These are phyloP conservation scores for Diaporthe ilicicola DNA, from an alignment of 2,329 filamentous ascomycete species.

Conservation along the genomic window DNA sequence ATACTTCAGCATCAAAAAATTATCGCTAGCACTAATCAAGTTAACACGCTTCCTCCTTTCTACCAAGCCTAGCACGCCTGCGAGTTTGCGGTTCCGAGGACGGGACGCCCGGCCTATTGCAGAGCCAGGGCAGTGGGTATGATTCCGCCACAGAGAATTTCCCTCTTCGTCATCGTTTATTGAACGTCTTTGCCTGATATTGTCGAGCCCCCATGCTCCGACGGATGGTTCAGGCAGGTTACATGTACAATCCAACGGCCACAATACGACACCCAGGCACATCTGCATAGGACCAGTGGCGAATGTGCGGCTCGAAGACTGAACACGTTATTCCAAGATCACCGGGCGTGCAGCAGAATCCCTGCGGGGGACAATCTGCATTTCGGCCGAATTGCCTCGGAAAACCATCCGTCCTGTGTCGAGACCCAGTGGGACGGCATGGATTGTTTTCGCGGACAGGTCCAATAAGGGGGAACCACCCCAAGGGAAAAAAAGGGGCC, in stretches of 20 bases:
- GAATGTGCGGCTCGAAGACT: neutral
- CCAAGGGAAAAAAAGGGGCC: no score
- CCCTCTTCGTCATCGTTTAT: neutral
- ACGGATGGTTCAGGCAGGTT: neutral
- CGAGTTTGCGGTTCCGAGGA: neutral
- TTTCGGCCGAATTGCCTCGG: neutral
- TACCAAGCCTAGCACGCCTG: neutral
- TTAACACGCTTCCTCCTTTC: neutral
- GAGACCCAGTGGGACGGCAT: no score
- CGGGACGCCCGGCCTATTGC: neutral
- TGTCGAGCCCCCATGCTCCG: neutral
- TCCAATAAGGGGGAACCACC: no score
- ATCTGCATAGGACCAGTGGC: conserved; percentile 2
- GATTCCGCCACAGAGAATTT: neutral
- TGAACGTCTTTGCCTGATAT: neutral
- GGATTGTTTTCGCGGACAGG: no score
- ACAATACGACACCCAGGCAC: neutral
- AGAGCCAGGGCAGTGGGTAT: neutral
- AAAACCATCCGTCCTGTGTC: neutral
- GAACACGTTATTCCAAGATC: neutral
- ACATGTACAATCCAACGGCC: neutral
- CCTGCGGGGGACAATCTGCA: neutral
- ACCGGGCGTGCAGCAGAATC: neutral
- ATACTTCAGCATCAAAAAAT: no score
- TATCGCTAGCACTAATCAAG: neutral